These are phyloP conservation scores for Petunia hybrid DNA, from an alignment of 305 asterid genomes.

Conservation along the genomic window DNA sequence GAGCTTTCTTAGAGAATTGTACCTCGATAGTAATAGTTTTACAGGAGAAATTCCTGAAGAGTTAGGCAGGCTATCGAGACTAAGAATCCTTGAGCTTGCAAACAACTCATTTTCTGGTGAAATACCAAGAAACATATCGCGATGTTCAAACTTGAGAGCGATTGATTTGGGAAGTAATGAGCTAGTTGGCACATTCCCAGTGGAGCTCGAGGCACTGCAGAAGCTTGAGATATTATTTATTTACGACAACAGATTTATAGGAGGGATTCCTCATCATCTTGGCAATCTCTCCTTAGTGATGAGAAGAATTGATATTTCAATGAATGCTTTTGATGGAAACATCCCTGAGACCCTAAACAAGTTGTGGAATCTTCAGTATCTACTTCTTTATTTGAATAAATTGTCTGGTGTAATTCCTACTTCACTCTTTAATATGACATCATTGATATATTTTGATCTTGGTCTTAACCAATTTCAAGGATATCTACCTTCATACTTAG, in stretches of 20 bases:
- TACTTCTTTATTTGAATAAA: slow-evolving; percentile 25
- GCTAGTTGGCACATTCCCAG: slow-evolving; percentile 18
- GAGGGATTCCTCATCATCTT: slow-evolving; percentile 30
- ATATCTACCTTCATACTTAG: slow-evolving; percentile 32
- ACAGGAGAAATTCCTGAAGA: slow-evolving; percentile 26
- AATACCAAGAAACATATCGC: slow-evolving; percentile 32
- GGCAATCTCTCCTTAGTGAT: slow-evolving; percentile 39
- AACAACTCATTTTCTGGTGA: slow-evolving; percentile 27
- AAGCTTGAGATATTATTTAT: slow-evolving; percentile 5
- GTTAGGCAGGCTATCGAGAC: slow-evolving; percentile 28
- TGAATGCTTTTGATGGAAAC: slow-evolving; percentile 31
- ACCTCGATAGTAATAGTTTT: slow-evolving; percentile 31
- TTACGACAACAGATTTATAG: slow-evolving; percentile 29
- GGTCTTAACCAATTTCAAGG: slow-evolving; percentile 30
- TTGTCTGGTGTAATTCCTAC: slow-evolving; percentile 34
- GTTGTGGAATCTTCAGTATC: slow-evolving; percentile 11
- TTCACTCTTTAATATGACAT: slow-evolving; percentile 35
- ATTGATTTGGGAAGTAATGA: slow-evolving; percentile 14
- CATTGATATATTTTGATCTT: slow-evolving; percentile 21
- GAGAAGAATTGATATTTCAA: too few relatives aligned
- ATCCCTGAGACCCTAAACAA: slow-evolving; percentile 32
- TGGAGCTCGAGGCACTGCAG: slow-evolving; percentile 26
- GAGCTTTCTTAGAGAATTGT: slow-evolving; percentile 30
- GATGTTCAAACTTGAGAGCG: slow-evolving; percentile 20
- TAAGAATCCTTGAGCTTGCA: background rate